Conservation (phyloP, 2,329 filamentous ascomycete genomes). For the Aspergillus intermedius region DNA sequence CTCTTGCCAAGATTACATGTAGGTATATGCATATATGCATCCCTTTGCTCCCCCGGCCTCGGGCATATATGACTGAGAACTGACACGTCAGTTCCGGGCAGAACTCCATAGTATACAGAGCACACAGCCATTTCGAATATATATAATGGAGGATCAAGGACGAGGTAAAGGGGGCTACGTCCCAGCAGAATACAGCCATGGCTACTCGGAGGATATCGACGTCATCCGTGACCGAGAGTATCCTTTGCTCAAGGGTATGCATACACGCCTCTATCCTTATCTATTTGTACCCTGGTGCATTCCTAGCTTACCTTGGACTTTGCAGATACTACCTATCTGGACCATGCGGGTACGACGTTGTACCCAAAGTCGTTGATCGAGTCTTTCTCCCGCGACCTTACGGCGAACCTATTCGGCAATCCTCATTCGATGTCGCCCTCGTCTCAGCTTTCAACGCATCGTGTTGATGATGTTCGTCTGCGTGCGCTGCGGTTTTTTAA, state of each 20-base stretch:
- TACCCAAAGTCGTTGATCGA: constrained; percentile 77
- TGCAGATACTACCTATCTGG: constrained; percentile 70
- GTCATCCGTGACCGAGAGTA: constrained; percentile 43
- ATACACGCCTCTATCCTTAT: background rate
- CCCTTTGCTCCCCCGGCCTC: background rate
- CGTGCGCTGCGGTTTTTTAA: constrained; percentile 69
- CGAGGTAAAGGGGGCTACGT: background rate
- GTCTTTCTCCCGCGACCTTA: constrained; percentile 71
- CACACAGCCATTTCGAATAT: background rate
- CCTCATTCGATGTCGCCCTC: constrained; percentile 81
- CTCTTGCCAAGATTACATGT: background rate
- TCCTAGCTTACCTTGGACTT: background rate
- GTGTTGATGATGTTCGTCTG: constrained; percentile 70
- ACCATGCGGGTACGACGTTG: constrained; percentile 89
- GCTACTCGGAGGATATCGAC: constrained; percentile 43
- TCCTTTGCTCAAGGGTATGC: constrained; percentile 36
- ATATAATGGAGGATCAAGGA: background rate
- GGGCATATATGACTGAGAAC: background rate
- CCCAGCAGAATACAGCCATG: constrained; percentile 16
- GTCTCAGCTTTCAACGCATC: constrained; percentile 67
- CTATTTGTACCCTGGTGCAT: background rate
- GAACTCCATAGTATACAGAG: background rate
- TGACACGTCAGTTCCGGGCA: background rate
- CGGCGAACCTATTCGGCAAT: constrained; percentile 74
- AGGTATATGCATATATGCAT: background rate